Evolutionary conservation across 192 early-diverging fungal species (phyloP).

Genomic region (Umbelopsis ramanniana): DNA sequence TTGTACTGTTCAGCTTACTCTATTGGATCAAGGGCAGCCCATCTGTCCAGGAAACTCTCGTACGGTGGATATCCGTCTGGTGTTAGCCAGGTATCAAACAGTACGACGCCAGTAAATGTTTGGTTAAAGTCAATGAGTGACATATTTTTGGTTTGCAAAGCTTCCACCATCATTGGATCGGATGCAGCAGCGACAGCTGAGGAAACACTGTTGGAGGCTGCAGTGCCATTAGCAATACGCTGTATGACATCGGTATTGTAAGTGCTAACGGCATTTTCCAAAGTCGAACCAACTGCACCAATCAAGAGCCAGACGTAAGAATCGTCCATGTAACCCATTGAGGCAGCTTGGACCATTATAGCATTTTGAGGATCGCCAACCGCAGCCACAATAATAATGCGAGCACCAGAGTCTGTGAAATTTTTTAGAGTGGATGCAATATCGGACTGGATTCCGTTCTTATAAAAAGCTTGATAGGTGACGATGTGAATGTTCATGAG

Average conservation of each 20-base stretch:
- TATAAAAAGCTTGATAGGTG: slow-evolving; percentile 43
- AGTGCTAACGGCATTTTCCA: slow-evolving; percentile 22
- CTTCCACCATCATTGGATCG: slow-evolving; percentile 8
- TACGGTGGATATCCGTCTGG: slow-evolving; percentile 50
- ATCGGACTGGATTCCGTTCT: slow-evolving; percentile 33
- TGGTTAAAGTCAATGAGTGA: slow-evolving; percentile 33
- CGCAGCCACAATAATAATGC: slow-evolving; percentile 49
- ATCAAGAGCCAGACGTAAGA: slow-evolving; percentile 52
- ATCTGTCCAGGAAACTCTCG: slow-evolving; percentile 48
- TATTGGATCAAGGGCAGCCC: slow-evolving; percentile 42
- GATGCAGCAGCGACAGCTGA: not conserved
- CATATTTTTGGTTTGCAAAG: slow-evolving; percentile 14
- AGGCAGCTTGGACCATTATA: slow-evolving; percentile 44
- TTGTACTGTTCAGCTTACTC: slow-evolving; percentile 33
- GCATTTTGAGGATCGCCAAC: slow-evolving; percentile 36
- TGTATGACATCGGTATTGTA: slow-evolving; percentile 21
- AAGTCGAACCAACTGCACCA: slow-evolving; percentile 38
- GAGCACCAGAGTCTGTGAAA: slow-evolving; percentile 42
- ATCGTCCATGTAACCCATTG: slow-evolving; percentile 35
- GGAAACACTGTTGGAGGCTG: not conserved
- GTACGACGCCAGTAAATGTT: slow-evolving; percentile 42
- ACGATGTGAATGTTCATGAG: slow-evolving; percentile 40
- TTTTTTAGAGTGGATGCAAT: slow-evolving; percentile 29
- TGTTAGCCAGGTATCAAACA: slow-evolving; percentile 51
- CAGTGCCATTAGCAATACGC: not conserved